Base-by-base conservation (phyloP, 805 yeast genomes). In the Cyberlindnera euphorbiae region DNA sequence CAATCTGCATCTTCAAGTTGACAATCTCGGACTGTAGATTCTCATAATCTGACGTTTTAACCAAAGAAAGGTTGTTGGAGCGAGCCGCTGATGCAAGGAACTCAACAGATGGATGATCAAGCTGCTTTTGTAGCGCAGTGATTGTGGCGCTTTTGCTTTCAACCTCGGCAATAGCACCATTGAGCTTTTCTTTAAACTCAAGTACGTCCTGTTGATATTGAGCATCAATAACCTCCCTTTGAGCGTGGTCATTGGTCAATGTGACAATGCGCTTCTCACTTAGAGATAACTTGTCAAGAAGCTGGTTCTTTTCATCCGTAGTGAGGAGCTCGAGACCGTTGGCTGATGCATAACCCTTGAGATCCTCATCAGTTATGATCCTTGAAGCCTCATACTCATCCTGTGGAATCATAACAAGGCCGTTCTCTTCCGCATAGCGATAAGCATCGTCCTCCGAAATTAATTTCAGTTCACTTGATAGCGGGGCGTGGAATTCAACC, bases 81-180 rank as follows among this genome's bases (percentile, higher is more conserved):
- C 36, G n/a, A 4, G 70, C 65, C 15, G 49, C 48, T n/a, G 46
- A 36, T 25, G 38, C 42, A n/a, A 63, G 36, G 22, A 45, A 51
- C 1, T 49, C 61, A 7, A 49, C 37, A 11, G 61, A 48, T 3
- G 76, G 74, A 8, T 39, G 36, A 5, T 35, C 41, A 6, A 53
- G 6, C 30, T 39, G 33, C 2, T 26, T 8, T 22, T 47, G 18
- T 11, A 50, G 28, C 16, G 29, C 30, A 8, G 23, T 8, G 11
- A 36, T 14, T 10, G 26, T 24, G 1, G 9, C 24, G 4, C 35
- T 33, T 9, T 38, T 44, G 18, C 26, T 24, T 17, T 28, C 32
- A 12, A 37, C 29, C 6, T 34, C 42, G 7, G 25, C n/a, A 4
- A 33, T 14, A 4, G 44, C 46, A 12, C 42, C 36, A 22, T 46